Percentiles rank a stretch among this genome's conserved stretches.
Conservation (phyloP, 176 grass and related monocot species). For the barley (Hordeum vulgare) region DNA sequence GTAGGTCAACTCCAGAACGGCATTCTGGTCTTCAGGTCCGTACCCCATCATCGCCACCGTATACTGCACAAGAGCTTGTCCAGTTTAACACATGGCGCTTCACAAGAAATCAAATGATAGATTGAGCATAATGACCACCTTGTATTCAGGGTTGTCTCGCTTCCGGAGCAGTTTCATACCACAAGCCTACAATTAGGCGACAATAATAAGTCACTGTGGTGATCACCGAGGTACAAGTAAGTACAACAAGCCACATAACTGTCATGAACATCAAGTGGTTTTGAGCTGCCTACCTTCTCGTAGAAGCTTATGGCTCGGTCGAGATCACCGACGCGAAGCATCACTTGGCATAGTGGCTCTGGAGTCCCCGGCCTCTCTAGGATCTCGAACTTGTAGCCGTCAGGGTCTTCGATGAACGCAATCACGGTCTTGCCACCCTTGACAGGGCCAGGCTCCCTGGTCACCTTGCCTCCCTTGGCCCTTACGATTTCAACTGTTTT, state of each 20-base stretch:
- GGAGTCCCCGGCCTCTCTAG: slow-evolving; percentile 55
- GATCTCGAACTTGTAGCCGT: slow-evolving; percentile 88
- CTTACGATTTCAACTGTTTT: slow-evolving; percentile 51
- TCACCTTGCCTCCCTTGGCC: slow-evolving; percentile 64
- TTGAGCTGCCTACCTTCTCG: slow-evolving; percentile 36
- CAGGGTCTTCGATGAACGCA: slow-evolving; percentile 67
- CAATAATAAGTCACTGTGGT: background rate
- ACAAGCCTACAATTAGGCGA: slow-evolving; percentile 29
- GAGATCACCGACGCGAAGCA: slow-evolving; percentile 59
- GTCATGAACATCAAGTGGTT: background rate
- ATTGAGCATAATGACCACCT: slow-evolving; percentile 26
- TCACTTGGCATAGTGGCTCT: slow-evolving; percentile 65
- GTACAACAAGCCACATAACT: background rate
- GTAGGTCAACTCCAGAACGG: slow-evolving; percentile 62
- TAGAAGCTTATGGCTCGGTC: slow-evolving; percentile 65
- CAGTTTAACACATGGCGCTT: background rate
- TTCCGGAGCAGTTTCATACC: slow-evolving; percentile 62
- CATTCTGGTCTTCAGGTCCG: slow-evolving; percentile 57
- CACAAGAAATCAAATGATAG: background rate
- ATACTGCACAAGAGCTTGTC: slow-evolving; percentile 15
- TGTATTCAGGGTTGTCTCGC: slow-evolving; percentile 58
- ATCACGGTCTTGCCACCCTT: slow-evolving; percentile 59
- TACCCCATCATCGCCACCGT: slow-evolving; percentile 67
- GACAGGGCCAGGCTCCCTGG: slow-evolving; percentile 45
- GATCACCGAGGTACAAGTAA: background rate